Conservation (phyloP, 495 filamentous ascomycete genomes). For the Lepraria neglecta region DNA sequence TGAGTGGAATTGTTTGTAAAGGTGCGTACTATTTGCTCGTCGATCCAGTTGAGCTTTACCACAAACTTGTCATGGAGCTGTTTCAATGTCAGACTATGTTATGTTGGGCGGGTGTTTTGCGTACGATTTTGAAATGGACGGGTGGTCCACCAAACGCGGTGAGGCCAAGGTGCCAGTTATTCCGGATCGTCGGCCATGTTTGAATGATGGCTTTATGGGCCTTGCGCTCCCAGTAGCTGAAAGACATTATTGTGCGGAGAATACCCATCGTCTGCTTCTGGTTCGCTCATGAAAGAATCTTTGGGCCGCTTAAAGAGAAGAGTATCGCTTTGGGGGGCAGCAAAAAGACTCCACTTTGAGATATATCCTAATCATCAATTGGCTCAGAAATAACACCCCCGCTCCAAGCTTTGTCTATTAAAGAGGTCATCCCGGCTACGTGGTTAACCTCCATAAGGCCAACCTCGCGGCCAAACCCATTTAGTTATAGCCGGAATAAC, state of each 20-base stretch:
- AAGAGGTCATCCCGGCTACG: neutral
- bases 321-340: neutral
- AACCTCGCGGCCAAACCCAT: neutral
- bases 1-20: neutral
- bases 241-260: conserved; percentile 9
- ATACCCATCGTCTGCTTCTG: conserved; percentile 4
- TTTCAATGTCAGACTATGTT: neutral
- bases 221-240: conserved; percentile 10
- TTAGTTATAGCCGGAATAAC: neutral
- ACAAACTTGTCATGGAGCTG: conserved; percentile 53
- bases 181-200: conserved; percentile 6
- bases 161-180: conserved; percentile 57
- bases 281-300: neutral
- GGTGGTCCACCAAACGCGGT: conserved; percentile 65
- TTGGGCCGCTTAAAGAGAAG: neutral
- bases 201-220: conserved; percentile 8
- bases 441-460: neutral
- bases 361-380: neutral
- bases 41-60: conserved; percentile 53
- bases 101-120: neutral
- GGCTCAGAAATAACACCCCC: neutral
- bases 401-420: neutral
- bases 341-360: neutral
- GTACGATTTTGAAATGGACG: conserved; percentile 60
- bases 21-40: conserved; percentile 52